These are phyloP conservation scores for Fusarium denticulatum DNA, from an alignment of 2,329 filamentous ascomycete genomes.

Conservation along the genomic window DNA sequence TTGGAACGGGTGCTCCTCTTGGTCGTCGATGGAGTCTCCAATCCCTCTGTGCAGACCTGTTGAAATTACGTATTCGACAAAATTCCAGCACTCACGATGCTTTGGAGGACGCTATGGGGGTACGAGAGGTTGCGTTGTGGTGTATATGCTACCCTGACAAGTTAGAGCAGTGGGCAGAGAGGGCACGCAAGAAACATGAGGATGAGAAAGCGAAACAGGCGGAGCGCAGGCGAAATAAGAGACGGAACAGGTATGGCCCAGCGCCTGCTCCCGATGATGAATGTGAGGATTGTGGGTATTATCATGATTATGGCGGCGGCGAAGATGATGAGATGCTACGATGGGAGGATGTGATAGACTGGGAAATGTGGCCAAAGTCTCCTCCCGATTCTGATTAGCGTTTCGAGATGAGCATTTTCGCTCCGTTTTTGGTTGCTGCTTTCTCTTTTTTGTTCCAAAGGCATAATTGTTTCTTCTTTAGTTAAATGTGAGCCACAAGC, in stretches of 20 bases:
- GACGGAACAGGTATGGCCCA: not conserved
- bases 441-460: not conserved
- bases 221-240: not conserved
- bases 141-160: not conserved
- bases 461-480: not conserved
- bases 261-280: too few species aligned
- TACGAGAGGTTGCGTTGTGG: not conserved
- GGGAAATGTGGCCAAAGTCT: slow-evolving; percentile 12
- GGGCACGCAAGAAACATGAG: not conserved
- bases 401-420: not conserved
- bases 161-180: not conserved
- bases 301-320: not conserved
- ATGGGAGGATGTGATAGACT: slow-evolving; percentile 21
- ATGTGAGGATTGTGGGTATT: not conserved
- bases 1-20: not conserved
- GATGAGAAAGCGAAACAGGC: not conserved
- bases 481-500: not conserved
- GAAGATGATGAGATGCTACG: not conserved
- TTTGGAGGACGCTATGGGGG: not conserved
- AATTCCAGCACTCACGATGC: not conserved
- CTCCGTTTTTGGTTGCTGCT: fast-evolving
- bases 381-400: slow-evolving; percentile 8
- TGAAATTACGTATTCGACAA: not conserved
- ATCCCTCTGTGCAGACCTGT: not conserved
- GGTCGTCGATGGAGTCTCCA: not conserved